Evolutionary conservation across 2,329 filamentous ascomycete genomes (phyloP).

Genomic region (Arthroderma uncinatum): DNA sequence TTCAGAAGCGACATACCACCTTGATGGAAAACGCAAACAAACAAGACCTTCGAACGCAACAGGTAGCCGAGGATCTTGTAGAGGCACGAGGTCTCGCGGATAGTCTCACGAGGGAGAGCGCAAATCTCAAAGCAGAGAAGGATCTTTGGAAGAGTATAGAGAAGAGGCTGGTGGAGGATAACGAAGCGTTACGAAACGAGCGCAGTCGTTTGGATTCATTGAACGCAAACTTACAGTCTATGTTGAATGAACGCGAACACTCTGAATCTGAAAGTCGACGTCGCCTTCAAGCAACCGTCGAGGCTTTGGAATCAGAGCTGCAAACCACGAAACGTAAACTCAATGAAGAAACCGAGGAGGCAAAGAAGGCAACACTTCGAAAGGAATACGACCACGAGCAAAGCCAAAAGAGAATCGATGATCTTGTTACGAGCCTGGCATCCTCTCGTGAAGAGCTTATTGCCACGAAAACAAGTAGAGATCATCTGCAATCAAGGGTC

Average conservation of each 20-base stretch:
- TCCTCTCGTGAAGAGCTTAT: conserved; percentile 78
- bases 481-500: conserved; percentile 78
- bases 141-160: conserved; percentile 91
- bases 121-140: conserved; percentile 91
- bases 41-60: conserved; percentile 80
- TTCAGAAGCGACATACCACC: conserved; percentile 69
- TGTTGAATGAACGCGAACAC: conserved; percentile 85
- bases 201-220: conserved; percentile 72
- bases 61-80: conserved; percentile 84
- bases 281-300: conserved; percentile 65
- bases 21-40: conserved; percentile 76
- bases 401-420: conserved; percentile 81
- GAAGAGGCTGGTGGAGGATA: conserved; percentile 75
- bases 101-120: conserved; percentile 77
- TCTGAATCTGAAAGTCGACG: conserved; percentile 71
- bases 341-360: conserved; percentile 69
- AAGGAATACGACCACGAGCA: conserved; percentile 87
- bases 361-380: conserved; percentile 67
- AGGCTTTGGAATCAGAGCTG: conserved; percentile 69
- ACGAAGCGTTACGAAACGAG: conserved; percentile 73
- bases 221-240: conserved; percentile 70
- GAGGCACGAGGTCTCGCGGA: conserved; percentile 73
- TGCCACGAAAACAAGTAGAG: conserved; percentile 71
- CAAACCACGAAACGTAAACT: conserved; percentile 70
- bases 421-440: conserved; percentile 68